A percentile compares a stretch with the other conserved stretches of the same genome.
phyloP scores from a whole-genome alignment of 78 protist species.

The Diacronema lutheri region DNA sequence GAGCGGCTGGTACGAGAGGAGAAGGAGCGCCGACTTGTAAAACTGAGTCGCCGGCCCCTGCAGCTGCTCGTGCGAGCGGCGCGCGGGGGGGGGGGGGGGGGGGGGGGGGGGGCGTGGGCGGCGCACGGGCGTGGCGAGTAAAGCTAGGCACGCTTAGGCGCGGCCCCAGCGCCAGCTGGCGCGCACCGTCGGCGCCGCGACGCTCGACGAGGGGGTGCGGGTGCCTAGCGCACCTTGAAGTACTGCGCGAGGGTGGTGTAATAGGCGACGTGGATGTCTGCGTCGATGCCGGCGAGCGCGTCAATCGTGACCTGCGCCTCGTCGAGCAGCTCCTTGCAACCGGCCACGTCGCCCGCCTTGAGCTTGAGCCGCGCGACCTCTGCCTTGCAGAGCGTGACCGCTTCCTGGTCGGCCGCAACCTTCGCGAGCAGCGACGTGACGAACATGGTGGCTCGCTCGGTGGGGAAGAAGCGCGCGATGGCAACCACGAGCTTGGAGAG shows the following conservation, averaged over 20 bases:
- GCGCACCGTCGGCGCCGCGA: not conserved
- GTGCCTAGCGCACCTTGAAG: not conserved
- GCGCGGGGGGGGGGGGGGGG: slow-evolving; percentile 31
- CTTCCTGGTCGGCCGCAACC: slow-evolving; percentile 37
- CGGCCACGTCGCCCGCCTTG: not conserved
- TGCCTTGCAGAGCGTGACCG: slow-evolving; percentile 23
- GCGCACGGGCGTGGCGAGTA: slow-evolving; percentile 23
- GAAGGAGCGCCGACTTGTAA: slow-evolving; percentile 58
- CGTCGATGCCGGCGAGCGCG: not conserved
- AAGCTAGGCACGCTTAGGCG: not conserved
- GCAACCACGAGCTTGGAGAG: slow-evolving; percentile 49
- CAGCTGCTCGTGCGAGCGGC: slow-evolving; percentile 41
- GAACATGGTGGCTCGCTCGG: not conserved
- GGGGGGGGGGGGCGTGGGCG: slow-evolving; percentile 37
- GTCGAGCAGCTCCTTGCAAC: not conserved
- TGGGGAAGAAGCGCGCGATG: slow-evolving; percentile 42
- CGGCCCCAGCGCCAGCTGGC: not conserved
- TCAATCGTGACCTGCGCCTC: not conserved
- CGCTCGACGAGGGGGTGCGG: not conserved
- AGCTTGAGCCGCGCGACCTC: not conserved
- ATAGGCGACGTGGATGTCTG: not conserved
- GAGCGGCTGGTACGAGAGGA: slow-evolving; percentile 64
- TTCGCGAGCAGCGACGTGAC: slow-evolving; percentile 5
- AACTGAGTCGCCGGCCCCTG: slow-evolving; percentile 43
- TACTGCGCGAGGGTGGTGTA: not conserved